Evolutionary conservation across 1,139 yeast species (phyloP), one percentile per base, ranked within the genome.

Genomic region (Candida sojae): DNA sequence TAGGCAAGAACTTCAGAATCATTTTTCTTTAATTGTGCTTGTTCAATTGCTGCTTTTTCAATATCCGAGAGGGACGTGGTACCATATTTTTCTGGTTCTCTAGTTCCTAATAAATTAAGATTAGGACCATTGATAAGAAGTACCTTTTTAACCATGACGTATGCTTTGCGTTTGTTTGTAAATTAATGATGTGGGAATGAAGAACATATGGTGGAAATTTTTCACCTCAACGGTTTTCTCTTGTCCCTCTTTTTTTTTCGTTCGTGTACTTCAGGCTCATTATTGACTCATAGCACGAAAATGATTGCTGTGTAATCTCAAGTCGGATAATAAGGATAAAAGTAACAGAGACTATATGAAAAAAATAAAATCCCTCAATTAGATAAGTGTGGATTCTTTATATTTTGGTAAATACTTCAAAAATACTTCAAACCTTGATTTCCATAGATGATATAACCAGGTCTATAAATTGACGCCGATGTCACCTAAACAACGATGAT

Each of bases 61-160:
- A 76, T 65, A 46, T 75, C 77, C 8, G 58, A 54, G 37, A 76
- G 58, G 0, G 79, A 68, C 0, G 76, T 74, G 23, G 77, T 70
- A 6, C 80, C 81, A 52, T 76, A 76, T 54, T 75, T 76, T 54
- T 73, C 79, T 6, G 81, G 81, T 53, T 76, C 81, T 55, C 81
- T 69, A 5, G 77, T 68, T 6, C 80, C 80, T 49, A 76, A 65
- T 23, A 76, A 63, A 55, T 76, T 76, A 56, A 76, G 65, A 57
- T 76, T 76, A 44, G 81, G 80, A 9, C 81, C 80, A 54, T 76
- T 77, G 38, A 76, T 63, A 25, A 76, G 64, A 31, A 76, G 63
- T 12, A 75, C 73, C 53, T 73, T 74, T 53, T 70, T 66, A 4
- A 68, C 75, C 77, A 72, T 70, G 12, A 25, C 13, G 39, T 36